phyloP scores from a whole-genome alignment of 2,329 filamentous ascomycete genomes.

The Onygenales sp. region DNA sequence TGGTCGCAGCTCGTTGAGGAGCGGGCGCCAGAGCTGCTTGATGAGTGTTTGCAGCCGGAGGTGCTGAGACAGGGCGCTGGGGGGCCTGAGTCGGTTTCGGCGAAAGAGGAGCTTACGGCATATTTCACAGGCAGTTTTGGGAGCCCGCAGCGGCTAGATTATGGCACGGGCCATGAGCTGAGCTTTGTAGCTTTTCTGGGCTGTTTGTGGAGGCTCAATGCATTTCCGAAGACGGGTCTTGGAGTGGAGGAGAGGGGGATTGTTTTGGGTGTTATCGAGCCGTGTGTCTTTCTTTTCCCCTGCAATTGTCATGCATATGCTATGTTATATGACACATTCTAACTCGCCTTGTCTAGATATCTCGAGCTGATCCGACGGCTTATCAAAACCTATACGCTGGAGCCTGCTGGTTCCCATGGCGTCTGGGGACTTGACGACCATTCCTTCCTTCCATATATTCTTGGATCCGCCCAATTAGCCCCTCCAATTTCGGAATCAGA shows the following conservation, averaged over 20 bases:
- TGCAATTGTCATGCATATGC: neutral
- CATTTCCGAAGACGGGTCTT: constrained; percentile 51
- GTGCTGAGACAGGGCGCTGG: constrained; percentile 30
- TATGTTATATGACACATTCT: neutral
- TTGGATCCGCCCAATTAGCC: constrained; percentile 83
- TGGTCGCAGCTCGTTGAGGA: constrained; percentile 67
- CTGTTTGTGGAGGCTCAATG: constrained; percentile 81
- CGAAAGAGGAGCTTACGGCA: constrained; percentile 58
- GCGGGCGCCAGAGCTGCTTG: constrained; percentile 47
- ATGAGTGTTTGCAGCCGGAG: constrained; percentile 44
- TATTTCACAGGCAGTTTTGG: constrained; percentile 85
- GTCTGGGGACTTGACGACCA: constrained; percentile 99
- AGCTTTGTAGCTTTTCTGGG: constrained; percentile 89
- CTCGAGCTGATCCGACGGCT: constrained; percentile 69
- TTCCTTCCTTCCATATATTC: constrained; percentile 86
- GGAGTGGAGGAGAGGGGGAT: constrained; percentile 64
- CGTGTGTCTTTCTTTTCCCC: constrained; percentile 44
- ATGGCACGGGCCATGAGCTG: constrained; percentile 91
- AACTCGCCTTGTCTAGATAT: constrained; percentile 46
- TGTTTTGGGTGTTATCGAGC: constrained; percentile 72
- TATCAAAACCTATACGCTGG: constrained; percentile 83
- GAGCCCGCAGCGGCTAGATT: constrained; percentile 81
- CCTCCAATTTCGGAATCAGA: constrained; percentile 59
- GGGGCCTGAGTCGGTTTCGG: constrained; percentile 31
- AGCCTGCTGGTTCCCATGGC: constrained; percentile 90